Base-by-base conservation (phyloP, 495 filamentous ascomycete species). In the Trichocladium antarcticum region DNA sequence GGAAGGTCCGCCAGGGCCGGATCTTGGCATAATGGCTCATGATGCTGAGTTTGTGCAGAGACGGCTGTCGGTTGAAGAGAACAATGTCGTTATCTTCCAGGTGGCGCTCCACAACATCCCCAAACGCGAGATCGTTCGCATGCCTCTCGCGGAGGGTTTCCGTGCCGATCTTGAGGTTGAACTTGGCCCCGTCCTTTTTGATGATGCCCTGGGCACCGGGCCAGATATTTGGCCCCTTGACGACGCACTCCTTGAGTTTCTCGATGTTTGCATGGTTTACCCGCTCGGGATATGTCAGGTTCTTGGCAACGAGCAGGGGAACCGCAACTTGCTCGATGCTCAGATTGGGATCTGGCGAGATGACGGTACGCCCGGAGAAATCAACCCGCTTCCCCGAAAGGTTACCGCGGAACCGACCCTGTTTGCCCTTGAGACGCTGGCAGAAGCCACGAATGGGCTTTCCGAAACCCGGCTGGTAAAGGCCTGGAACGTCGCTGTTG, bases 381-480 rank as follows among this genome's bases (percentile, higher is more conserved):
- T 98, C 90, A 32, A 98, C 92, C 77, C 92, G 93, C 66, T 98
- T 98, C 60, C 92, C 92, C 0, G 88, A 95, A 47, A 98, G 61
- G 57, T 98, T 98, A 31, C 92, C 92, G 68, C 92, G 83, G 69
- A 98, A 98, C 49, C 92, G 85, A 39, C 92, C 92, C 65, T 95
- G 89, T 54, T 98, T 98, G 57, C 92, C 92, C 65, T 98, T 98
- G 28, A 98, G 68, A 20, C 92, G 78, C 66, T 96, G 92, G 51
- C 89, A 93, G 56, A 96, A 93, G 12, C 93, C 90, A 43, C 92
- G 82, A 57, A 89, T 90, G 0, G 82, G 75, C 62, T 88, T 90
- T 53, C 81, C 81, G 24, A 82, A 79, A 24, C 81, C 82, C 36
- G 70, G 60, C 74, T 83, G 69, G 74, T 87, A 81, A 14, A 96